Conservation (phyloP, 2,329 filamentous ascomycete genomes). For the Sarocladium brachiariae region DNA sequence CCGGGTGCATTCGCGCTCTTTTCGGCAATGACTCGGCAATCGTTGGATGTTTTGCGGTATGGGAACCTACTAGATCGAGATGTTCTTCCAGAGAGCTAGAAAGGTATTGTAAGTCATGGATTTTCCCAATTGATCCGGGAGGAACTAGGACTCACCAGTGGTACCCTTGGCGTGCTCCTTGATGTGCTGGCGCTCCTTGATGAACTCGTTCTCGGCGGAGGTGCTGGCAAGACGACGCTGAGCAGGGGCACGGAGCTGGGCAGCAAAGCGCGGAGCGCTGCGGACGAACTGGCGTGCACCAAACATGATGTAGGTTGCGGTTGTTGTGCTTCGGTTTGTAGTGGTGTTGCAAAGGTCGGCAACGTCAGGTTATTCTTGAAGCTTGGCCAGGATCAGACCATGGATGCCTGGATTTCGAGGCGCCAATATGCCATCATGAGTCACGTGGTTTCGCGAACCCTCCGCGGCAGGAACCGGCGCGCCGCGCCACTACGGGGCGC, state of each 20-base stretch:
- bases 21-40: slow-evolving; percentile 3
- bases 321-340: slow-evolving; percentile 16
- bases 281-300: slow-evolving; percentile 56
- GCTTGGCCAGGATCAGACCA: slow-evolving; percentile 14
- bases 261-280: slow-evolving; percentile 54
- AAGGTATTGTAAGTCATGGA: slow-evolving; percentile 26
- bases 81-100: slow-evolving; percentile 90
- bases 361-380: slow-evolving; percentile 19
- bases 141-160: slow-evolving; percentile 54
- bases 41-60: slow-evolving; percentile 28
- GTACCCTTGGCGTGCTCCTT: slow-evolving; percentile 84
- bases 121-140: slow-evolving; percentile 15
- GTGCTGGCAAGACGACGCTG: slow-evolving; percentile 69
- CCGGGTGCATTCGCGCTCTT: slow-evolving; percentile 11
- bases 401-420: slow-evolving; percentile 14
- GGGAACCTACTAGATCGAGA: slow-evolving; percentile 75
- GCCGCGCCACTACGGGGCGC: slow-evolving; percentile 5
- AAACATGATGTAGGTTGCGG: slow-evolving; percentile 46
- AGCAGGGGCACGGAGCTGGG: slow-evolving; percentile 50
- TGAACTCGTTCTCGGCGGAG: slow-evolving; percentile 83
- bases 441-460: slow-evolving; percentile 11
- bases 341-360: slow-evolving; percentile 10
- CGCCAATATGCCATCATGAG: not conserved
- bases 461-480: slow-evolving; percentile 4
- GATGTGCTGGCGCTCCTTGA: slow-evolving; percentile 83